These are phyloP conservation scores for Pythium sp. DNA, from an alignment of 352 stramenopile species.

Conservation along the genomic window DNA sequence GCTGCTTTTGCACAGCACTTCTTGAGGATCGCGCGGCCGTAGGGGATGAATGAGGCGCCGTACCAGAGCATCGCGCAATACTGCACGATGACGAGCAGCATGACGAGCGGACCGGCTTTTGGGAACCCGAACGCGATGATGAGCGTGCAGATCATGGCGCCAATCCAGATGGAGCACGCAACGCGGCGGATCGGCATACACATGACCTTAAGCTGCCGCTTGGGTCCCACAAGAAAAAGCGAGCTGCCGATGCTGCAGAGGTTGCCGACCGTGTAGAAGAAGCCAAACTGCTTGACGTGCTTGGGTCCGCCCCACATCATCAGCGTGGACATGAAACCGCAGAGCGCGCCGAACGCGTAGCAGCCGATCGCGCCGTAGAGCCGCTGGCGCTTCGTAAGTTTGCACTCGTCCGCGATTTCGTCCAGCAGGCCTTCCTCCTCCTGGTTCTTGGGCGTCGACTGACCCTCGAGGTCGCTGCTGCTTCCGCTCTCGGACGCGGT, in stretches of 20 bases:
- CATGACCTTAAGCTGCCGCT: conserved; percentile 78
- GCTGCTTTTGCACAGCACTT: conserved; percentile 61
- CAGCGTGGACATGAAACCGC: conserved; percentile 72
- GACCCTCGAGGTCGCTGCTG: conserved; percentile 20
- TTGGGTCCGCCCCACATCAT: conserved; percentile 79
- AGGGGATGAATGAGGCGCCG: conserved; percentile 77
- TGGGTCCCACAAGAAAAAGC: conserved; percentile 72
- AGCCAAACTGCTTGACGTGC: conserved; percentile 83
- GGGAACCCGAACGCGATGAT: conserved; percentile 77
- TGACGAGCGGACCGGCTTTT: conserved; percentile 56
- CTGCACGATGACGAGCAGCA: conserved; percentile 75
- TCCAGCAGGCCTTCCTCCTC: conserved; percentile 74
- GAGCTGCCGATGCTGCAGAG: conserved; percentile 79
- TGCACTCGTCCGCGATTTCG: conserved; percentile 66
- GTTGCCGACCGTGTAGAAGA: conserved; percentile 85
- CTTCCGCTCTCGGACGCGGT: conserved; percentile 38
- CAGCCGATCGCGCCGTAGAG: conserved; percentile 71
- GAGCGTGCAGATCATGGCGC: conserved; percentile 66
- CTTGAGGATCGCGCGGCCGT: conserved; percentile 73
- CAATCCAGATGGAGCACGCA: conserved; percentile 78
- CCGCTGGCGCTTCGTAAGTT: conserved; percentile 76
- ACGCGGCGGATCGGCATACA: conserved; percentile 80
- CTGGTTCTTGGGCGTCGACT: conserved; percentile 42
- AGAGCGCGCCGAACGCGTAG: conserved; percentile 71
- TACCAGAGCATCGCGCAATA: conserved; percentile 85